Percentiles rank a stretch among this genome's conserved stretches.
These are phyloP conservation scores for Phytophthora brassicae DNA, from an alignment of 352 stramenopile genomes.

Conservation along the genomic window DNA sequence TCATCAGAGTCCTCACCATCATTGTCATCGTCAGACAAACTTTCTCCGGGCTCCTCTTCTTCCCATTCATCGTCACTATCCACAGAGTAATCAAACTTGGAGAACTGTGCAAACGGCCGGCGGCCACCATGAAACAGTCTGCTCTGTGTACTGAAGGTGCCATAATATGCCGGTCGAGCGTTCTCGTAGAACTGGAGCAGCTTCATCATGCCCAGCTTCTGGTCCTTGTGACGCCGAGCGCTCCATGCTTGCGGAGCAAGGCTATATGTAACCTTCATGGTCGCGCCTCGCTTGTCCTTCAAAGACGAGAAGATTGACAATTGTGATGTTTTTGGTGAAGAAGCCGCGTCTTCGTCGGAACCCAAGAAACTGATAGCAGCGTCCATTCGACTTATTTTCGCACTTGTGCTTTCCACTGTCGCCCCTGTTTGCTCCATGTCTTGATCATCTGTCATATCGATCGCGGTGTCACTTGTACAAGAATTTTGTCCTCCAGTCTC, in stretches of 20 bases:
- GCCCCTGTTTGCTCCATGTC: conserved; percentile 1
- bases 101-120: conserved; percentile 60
- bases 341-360: not conserved
- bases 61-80: conserved; percentile 90
- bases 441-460: conserved; percentile 25
- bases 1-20: conserved; percentile 79
- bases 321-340: not conserved
- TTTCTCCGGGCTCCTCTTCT: conserved; percentile 86
- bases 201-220: conserved; percentile 78
- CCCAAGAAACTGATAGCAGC: conserved; percentile 31
- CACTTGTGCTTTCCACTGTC: conserved; percentile 15
- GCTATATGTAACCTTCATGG: conserved; percentile 23
- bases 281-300: conserved; percentile 24
- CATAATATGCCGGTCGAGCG: conserved; percentile 75
- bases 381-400: conserved; percentile 63
- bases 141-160: conserved; percentile 66
- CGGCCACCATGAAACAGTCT: conserved; percentile 62
- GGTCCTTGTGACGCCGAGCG: conserved; percentile 48
- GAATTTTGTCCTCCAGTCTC: not conserved
- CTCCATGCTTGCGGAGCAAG: conserved; percentile 45
- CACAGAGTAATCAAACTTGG: conserved; percentile 73
- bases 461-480: conserved; percentile 15
- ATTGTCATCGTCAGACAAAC: conserved; percentile 69
- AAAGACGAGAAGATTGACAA: conserved; percentile 33
- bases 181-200: conserved; percentile 88